Percentiles rank a stretch among this genome's conserved stretches.
Evolutionary conservation across 352 stramenopile species (phyloP).

Genomic region (Thalassiosira exigua): DNA sequence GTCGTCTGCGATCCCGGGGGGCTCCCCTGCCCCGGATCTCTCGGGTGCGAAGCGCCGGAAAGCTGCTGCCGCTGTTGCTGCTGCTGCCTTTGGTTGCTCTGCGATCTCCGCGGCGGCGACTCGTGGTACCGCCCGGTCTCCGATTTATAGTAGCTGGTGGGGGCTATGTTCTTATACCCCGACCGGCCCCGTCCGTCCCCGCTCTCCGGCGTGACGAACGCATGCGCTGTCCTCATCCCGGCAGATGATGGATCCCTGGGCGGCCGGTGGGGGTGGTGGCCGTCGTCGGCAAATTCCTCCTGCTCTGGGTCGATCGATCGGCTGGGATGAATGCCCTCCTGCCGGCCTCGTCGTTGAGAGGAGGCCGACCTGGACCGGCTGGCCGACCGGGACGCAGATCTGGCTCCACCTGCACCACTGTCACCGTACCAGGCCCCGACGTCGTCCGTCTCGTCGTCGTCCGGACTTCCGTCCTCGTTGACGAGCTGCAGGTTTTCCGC

Average conservation of each 20-base stretch:
- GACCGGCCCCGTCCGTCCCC: not conserved
- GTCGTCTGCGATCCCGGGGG: too few relatives aligned
- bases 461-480: not conserved
- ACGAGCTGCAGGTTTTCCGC: slow-evolving; percentile 51
- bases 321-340: not conserved
- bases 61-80: not conserved
- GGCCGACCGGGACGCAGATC: not conserved
- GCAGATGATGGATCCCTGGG: not conserved
- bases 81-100: slow-evolving; percentile 2
- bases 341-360: not conserved
- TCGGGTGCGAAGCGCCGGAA: not conserved
- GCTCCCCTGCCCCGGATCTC: not conserved
- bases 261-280: not conserved
- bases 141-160: slow-evolving; percentile 4
- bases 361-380: not conserved
- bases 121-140: slow-evolving; percentile 22
- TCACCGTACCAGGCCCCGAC: not conserved
- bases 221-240: slow-evolving; percentile 1
- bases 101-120: not conserved
- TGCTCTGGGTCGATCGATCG: not conserved
- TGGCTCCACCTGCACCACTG: not conserved
- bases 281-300: not conserved
- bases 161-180: slow-evolving; percentile 2
- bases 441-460: slow-evolving; percentile 2
- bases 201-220: slow-evolving; percentile 14